Conservation (phyloP, 495 filamentous ascomycete species). For the Podospora appendiculata region DNA sequence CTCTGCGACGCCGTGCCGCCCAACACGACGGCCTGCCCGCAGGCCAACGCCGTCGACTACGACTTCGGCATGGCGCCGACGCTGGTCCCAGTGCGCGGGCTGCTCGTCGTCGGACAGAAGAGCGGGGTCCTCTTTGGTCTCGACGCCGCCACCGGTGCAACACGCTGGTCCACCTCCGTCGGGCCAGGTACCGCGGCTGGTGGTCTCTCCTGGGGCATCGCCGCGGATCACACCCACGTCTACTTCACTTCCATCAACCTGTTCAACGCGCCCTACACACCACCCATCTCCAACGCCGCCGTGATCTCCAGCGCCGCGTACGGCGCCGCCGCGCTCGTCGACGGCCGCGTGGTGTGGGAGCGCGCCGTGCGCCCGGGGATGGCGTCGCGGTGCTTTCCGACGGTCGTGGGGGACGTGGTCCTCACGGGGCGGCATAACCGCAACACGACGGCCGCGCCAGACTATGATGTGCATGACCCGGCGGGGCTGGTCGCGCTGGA, state of each 20-base stretch:
- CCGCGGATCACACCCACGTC: constrained; percentile 21
- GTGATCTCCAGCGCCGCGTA: constrained; percentile 11
- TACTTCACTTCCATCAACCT: constrained; percentile 7
- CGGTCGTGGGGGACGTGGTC: constrained; percentile 25
- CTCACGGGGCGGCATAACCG: background rate
- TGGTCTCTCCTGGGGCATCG: constrained; percentile 31
- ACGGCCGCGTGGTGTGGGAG: constrained; percentile 24
- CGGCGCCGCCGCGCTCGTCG: constrained; percentile 22
- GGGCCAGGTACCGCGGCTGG: constrained; percentile 17
- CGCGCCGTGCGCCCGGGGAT: constrained; percentile 2
- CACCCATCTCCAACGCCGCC: constrained; percentile 9
- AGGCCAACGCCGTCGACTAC: constrained; percentile 16
- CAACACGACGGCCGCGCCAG: background rate
- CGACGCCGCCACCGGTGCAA: constrained; percentile 15
- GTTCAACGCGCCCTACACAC: constrained; percentile 13
- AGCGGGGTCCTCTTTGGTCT: constrained; percentile 27
- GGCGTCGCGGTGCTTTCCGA: constrained; percentile 12
- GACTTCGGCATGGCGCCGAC: constrained; percentile 31
- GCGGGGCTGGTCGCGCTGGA: background rate
- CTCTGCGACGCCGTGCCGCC: constrained; percentile 14
- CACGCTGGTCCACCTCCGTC: constrained; percentile 20
- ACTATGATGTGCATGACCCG: too few species aligned
- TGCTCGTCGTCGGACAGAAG: constrained; percentile 29
- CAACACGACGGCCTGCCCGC: constrained; percentile 16
- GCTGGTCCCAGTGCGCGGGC: constrained; percentile 22